Evolutionary conservation across 148 eudicot genomes (phyloP).

Genomic region (Rhododendron ovatum): DNA sequence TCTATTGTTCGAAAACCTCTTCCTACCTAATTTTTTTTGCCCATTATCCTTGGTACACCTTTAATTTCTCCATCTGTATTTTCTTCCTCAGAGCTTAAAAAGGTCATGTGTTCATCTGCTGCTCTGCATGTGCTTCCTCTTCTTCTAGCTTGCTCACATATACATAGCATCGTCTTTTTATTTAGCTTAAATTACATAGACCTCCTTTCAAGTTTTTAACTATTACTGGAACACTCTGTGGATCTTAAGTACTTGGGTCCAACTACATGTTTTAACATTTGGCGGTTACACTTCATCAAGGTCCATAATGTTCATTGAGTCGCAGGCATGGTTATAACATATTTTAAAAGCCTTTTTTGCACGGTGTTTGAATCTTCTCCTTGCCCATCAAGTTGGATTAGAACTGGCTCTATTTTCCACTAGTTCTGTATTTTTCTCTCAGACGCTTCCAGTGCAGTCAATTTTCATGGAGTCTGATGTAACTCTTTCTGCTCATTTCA

Average conservation of each 20-base stretch:
- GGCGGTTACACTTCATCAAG: not conserved
- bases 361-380: not conserved
- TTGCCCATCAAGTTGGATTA: not conserved
- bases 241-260: not conserved
- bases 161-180: not conserved
- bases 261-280: not conserved
- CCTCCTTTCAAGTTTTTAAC: not conserved
- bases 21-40: not conserved
- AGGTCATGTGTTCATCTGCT: not conserved
- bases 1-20: not conserved
- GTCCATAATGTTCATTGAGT: not conserved
- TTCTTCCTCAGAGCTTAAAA: not conserved
- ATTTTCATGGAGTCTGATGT: conserved; percentile 1
- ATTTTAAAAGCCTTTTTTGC: not conserved
- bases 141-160: not conserved
- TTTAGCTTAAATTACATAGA: not conserved
- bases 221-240: not conserved
- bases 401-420: not conserved
- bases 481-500: conserved; percentile 21
- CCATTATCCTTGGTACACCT: not conserved
- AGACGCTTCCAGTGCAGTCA: not conserved
- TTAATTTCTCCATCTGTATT: not conserved
- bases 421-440: not conserved
- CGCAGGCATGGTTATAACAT: not conserved
- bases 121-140: not conserved